These are phyloP conservation scores for Microdochium trichocladiopsis DNA, from an alignment of 2,329 filamentous ascomycete genomes.

Conservation along the genomic window DNA sequence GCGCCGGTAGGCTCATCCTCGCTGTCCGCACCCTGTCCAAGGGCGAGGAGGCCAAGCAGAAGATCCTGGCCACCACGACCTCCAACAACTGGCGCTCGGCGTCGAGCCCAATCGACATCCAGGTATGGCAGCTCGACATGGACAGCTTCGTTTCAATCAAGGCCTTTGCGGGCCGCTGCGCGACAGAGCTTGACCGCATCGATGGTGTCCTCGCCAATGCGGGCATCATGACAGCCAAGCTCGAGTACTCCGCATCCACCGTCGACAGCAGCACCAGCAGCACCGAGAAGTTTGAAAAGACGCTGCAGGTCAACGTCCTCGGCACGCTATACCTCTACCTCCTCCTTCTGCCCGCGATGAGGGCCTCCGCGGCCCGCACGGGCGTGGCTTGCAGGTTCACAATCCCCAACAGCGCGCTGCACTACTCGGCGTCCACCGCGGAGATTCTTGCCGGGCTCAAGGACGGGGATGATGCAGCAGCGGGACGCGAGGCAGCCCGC, in stretches of 20 bases:
- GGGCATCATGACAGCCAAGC: conserved; percentile 30
- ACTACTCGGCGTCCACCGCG: conserved; percentile 13
- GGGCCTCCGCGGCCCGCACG: conserved; percentile 9
- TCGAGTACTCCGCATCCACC: conserved; percentile 11
- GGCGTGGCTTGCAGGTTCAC: conserved; percentile 7
- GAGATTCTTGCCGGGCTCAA: conserved; percentile 8
- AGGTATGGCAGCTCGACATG: conserved; percentile 39
- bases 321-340: conserved; percentile 19
- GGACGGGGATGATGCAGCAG: neutral
- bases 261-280: neutral
- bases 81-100: neutral
- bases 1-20: conserved; percentile 25
- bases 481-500: neutral
- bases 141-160: conserved; percentile 28
- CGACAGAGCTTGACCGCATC: conserved; percentile 25
- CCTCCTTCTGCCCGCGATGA: conserved; percentile 21
- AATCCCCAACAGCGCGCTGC: conserved; percentile 14
- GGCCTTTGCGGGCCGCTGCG: conserved; percentile 26
- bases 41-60: conserved; percentile 30
- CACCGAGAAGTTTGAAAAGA: conserved; percentile 38
- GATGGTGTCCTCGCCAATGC: conserved; percentile 37
- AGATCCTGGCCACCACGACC: conserved; percentile 15
- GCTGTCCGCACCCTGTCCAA: conserved; percentile 27
- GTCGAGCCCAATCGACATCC: conserved; percentile 9
- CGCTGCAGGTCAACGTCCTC: conserved; percentile 30